Conservation (phyloP, 352 stramenopile genomes). For the Globisporangium megalacanthum region DNA sequence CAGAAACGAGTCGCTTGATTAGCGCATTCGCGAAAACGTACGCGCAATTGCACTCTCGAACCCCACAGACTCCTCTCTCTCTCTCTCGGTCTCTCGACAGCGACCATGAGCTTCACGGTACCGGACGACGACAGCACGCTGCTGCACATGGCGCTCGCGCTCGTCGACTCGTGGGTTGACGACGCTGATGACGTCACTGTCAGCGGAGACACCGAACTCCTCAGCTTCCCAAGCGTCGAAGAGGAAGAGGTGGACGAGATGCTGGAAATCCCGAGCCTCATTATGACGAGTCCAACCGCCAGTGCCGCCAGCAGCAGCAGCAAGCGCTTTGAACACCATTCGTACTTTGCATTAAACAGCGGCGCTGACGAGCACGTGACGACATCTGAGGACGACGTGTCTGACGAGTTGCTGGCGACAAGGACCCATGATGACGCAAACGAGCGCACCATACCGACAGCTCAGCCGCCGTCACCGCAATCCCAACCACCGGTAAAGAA, state of each 20-base stretch:
- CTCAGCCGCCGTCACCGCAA: no score
- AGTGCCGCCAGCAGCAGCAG: no score
- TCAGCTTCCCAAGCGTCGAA: background rate
- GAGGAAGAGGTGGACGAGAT: background rate
- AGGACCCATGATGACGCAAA: no score
- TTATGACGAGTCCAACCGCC: background rate
- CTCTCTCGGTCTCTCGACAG: background rate
- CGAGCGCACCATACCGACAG: background rate
- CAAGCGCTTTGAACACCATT: no score
- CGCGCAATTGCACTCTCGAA: no score
- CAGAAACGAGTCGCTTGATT: no score
- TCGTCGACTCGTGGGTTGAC: constrained; percentile 27
- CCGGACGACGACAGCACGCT: constrained; percentile 14
- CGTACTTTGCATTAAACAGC: no score
- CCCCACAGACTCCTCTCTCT: no score
- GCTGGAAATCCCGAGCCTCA: background rate
- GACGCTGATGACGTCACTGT: background rate
- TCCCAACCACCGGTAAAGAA: background rate
- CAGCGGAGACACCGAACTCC: no score
- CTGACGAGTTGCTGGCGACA: background rate
- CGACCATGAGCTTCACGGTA: constrained; percentile 5
- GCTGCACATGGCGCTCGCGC: constrained; percentile 31
- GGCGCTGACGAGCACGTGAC: background rate
- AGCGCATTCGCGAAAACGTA: no score
- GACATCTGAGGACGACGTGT: background rate